Evolutionary conservation across 2,329 filamentous ascomycete genomes (phyloP), one percentile per base, ranked within the genome.

Genomic region (Fusarium nelsonii): DNA sequence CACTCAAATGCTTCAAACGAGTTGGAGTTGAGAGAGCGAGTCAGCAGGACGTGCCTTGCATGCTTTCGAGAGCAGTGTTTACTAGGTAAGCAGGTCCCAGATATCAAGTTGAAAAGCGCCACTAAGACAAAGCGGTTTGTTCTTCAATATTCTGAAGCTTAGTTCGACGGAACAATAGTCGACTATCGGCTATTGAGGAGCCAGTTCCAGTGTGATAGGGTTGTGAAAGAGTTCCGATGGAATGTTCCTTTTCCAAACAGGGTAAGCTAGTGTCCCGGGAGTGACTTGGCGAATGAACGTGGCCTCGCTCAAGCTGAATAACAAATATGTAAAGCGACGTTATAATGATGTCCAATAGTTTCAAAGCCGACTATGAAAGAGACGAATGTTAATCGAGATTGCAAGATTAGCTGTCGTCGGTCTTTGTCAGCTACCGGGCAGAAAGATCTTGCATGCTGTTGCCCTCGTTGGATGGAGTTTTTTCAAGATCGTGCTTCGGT

Each of bases 401-500:
- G 53, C 44, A 66, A 34, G 43, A 43, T 51, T 55, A 39, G 40
- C 40, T 45, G 53, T 37, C 58, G 32, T 54, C 58, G 54, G 54
- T 45, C 54, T 48, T 55, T 48, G 46, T 62, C 43, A 48, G 49
- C 56, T 48, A 48, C 46, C 44, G 56, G 60, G 58, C 53, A 49
- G 63, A 59, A 60, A 56, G 60, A 69, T 72, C 53, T 63, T 63
- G 63, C 57, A 67, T 63, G 53, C 56, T 57, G 55, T 60, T 45
- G 58, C 28, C 41, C 53, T 67, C 59, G 58, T 61, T 65, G 66
- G 72, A 68, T 46, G 65, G 57, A 45, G 65, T 62, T 66, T 64
- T 68, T 74, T 67, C 63, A 66, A 71, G 63, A 58, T 58, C 44
- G 45, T 54, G 61, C 54, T 65, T 49, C 60, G 58, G 58, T 68